Conservation (phyloP, 352 stramenopile genomes). For the Pythium myriotylum region DNA sequence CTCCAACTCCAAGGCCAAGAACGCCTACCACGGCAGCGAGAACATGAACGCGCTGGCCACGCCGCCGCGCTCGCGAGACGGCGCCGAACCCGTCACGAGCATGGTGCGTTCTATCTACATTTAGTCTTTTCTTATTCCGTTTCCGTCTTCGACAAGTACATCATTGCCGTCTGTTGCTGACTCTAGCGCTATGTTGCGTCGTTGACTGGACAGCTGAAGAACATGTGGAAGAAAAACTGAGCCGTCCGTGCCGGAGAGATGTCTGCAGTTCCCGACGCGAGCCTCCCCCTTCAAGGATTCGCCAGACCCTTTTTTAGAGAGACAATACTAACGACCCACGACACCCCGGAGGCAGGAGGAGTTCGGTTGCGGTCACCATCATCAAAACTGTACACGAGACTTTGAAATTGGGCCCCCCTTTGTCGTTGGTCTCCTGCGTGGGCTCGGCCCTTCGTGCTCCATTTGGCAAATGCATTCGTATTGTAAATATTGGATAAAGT, state of each 20-base stretch:
- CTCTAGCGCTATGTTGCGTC: not conserved
- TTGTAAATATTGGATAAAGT: conserved; percentile 20
- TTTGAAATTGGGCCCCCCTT: conserved; percentile 7
- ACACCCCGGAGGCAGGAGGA: not conserved
- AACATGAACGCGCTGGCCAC: conserved; percentile 25
- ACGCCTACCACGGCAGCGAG: conserved; percentile 29
- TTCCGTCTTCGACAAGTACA: conserved; percentile 3
- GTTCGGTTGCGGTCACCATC: not conserved
- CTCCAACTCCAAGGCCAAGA: conserved; percentile 34
- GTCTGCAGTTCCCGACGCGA: conserved; percentile 1
- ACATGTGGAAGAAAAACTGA: conserved; percentile 87
- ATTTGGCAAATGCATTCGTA: too few relatives aligned
- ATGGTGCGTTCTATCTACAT: conserved; percentile 31
- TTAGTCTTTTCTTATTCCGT: conserved; percentile 3
- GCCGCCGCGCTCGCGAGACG: conserved; percentile 18
- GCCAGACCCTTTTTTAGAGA: conserved; percentile 21
- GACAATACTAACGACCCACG: conserved; percentile 16
- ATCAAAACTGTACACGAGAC: conserved; percentile 21
- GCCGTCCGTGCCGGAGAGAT: not conserved
- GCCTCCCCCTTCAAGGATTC: conserved; percentile 15
- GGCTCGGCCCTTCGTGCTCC: too few relatives aligned
- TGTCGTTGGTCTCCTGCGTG: too few relatives aligned
- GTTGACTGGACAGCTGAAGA: conserved; percentile 57
- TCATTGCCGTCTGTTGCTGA: not conserved
- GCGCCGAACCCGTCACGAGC: conserved; percentile 28